Percentiles rank a stretch among this genome's conserved stretches.
phyloP scores from a whole-genome alignment of 1,284 basidiomycete genomes.

The Xerocomus cyaneibrunnescens region DNA sequence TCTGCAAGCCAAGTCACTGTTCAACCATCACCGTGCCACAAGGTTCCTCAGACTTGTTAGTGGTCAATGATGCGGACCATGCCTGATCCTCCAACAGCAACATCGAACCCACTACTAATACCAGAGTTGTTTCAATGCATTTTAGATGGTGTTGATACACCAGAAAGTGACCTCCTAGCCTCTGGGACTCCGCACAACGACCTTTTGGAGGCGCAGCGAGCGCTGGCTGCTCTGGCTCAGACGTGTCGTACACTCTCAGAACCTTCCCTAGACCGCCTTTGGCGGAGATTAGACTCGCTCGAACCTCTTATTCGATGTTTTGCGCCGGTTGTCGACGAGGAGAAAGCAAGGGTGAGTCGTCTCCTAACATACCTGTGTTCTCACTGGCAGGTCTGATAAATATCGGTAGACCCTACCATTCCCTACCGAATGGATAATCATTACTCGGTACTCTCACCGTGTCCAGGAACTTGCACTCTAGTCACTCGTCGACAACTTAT shows the following conservation, averaged over 20 bases:
- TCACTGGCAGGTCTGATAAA: neutral
- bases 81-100: too few relatives aligned
- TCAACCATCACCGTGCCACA: too few relatives aligned
- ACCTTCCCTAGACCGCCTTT: slow-evolving; percentile 6
- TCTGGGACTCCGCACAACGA: too few relatives aligned
- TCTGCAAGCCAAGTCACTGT: too few relatives aligned
- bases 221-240: slow-evolving; percentile 1
- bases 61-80: too few relatives aligned
- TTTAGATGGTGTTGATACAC: neutral
- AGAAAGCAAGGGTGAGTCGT: neutral
- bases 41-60: too few relatives aligned
- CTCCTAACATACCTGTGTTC: neutral
- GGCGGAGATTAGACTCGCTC: neutral
- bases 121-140: slow-evolving; percentile 6
- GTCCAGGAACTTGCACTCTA: neutral
- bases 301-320: neutral
- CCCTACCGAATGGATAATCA: neutral
- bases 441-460: neutral
- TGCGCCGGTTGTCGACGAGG: neutral
- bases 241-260: slow-evolving; percentile 5
- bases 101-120: neutral
- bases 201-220: too few relatives aligned
- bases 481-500: neutral
- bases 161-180: neutral
- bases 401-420: neutral